These are phyloP conservation scores for Salix udensis DNA, from an alignment of 345 rosid genomes.

Conservation along the genomic window DNA sequence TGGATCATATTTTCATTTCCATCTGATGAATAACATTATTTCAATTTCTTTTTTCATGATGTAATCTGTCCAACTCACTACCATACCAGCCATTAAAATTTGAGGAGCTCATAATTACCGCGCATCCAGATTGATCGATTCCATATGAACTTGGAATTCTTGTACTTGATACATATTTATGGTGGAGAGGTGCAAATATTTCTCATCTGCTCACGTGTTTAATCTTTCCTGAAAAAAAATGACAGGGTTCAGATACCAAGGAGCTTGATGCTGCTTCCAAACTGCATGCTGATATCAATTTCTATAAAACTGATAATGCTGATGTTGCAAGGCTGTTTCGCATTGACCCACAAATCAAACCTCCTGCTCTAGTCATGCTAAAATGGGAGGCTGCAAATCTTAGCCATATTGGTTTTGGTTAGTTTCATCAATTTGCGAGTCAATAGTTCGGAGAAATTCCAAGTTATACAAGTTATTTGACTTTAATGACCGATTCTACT, in stretches of 20 bases:
- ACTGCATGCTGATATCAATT: constrained; percentile 1
- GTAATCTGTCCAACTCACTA: background rate
- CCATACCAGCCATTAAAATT: no score
- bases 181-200: background rate
- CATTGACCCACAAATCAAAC: constrained; percentile 12
- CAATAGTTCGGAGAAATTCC: background rate
- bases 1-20: background rate
- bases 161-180: background rate
- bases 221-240: background rate
- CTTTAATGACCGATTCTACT: no score
- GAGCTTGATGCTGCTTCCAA: constrained; percentile 17
- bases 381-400: background rate
- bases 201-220: background rate
- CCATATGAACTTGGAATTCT: background rate
- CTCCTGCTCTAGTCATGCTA: constrained; percentile 20
- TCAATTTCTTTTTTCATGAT: background rate
- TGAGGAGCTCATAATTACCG: no score
- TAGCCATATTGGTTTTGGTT: constrained; percentile 5
- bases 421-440: background rate
- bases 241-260: constrained; percentile 15
- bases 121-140: background rate
- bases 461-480: background rate
- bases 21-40: background rate
- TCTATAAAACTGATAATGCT: constrained; percentile 15
- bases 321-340: constrained; percentile 14